Conservation (phyloP, 176 grass and related monocot genomes). For the Microstegium vimineum region DNA sequence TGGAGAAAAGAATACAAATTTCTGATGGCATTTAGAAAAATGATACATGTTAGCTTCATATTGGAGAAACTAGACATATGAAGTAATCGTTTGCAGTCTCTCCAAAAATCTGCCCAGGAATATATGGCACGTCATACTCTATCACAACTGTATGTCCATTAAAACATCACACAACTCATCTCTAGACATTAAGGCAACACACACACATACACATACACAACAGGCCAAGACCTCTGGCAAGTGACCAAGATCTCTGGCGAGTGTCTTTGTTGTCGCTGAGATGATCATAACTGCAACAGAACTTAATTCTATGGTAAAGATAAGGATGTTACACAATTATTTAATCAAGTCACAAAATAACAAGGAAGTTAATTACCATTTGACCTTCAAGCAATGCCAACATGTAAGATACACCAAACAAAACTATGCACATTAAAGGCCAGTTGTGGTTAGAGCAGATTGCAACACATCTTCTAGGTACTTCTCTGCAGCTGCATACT, state of each 20-base stretch:
- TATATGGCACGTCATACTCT: neutral
- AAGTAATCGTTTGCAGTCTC: neutral
- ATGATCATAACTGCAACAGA: neutral
- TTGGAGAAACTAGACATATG: neutral
- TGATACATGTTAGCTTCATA: neutral
- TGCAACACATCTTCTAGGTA: conserved; percentile 95
- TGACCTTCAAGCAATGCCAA: conserved; percentile 15
- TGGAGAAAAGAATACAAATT: neutral
- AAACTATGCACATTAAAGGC: conserved; percentile 49
- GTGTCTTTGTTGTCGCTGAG: neutral
- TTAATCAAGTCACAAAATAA: conserved; percentile 17
- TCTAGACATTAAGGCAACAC: neutral
- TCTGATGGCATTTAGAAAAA: neutral
- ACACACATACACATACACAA: neutral
- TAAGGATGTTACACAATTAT: conserved; percentile 12
- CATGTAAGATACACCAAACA: conserved; percentile 26
- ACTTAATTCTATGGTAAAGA: conserved; percentile 16
- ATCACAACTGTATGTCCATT: neutral
- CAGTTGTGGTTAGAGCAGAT: conserved; percentile 68
- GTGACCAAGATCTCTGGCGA: neutral
- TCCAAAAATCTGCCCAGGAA: neutral
- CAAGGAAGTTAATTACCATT: conserved; percentile 15
- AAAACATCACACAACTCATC: neutral
- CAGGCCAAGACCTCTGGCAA: neutral
- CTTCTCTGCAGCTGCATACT: conserved; percentile 96